A percentile compares a stretch with the other conserved stretches of the same genome.
Conservation (phyloP, 306 rosid genomes). For the Vicia faba region DNA sequence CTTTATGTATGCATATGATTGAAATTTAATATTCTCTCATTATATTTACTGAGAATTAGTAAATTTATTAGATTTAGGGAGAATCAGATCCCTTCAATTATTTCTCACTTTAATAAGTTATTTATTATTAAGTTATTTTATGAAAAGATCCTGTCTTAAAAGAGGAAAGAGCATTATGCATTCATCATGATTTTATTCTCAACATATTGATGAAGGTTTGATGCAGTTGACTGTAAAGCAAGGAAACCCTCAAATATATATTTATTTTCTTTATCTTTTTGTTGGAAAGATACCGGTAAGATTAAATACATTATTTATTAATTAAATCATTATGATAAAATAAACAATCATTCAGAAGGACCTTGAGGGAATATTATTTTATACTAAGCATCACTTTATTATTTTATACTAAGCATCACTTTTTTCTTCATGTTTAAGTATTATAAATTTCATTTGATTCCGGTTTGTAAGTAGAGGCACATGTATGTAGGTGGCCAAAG, state of each 20-base stretch:
- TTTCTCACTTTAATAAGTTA: not conserved
- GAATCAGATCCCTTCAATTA: not conserved
- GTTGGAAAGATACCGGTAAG: slow-evolving; percentile 38
- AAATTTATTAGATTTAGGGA: slow-evolving; percentile 12
- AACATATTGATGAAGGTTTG: slow-evolving; percentile 37
- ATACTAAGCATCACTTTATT: slow-evolving; percentile 11
- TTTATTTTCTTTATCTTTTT: slow-evolving; percentile 31
- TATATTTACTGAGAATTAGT: slow-evolving; percentile 17
- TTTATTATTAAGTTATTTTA: slow-evolving; percentile 6
- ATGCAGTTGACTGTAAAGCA: slow-evolving; percentile 48
- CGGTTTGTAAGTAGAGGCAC: slow-evolving; percentile 29
- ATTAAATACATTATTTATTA: slow-evolving; percentile 35
- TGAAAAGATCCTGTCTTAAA: slow-evolving; percentile 31
- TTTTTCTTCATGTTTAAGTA: slow-evolving; percentile 43
- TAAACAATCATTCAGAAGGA: slow-evolving; percentile 19
- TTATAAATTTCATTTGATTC: slow-evolving; percentile 35
- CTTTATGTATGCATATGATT: slow-evolving; percentile 7
- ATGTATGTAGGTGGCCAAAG: slow-evolving; percentile 40
- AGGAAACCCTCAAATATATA: slow-evolving; percentile 30
- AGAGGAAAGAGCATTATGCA: slow-evolving; percentile 34
- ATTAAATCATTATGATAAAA: slow-evolving; percentile 34
- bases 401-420: slow-evolving; percentile 6
- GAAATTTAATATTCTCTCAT: slow-evolving; percentile 4
- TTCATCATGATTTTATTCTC: slow-evolving; percentile 40
- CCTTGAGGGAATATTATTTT: slow-evolving; percentile 37